A percentile compares a stretch with the other conserved stretches of the same genome.
Conservation (phyloP, 2,329 filamentous ascomycete genomes). For the Neonectria sp. region DNA sequence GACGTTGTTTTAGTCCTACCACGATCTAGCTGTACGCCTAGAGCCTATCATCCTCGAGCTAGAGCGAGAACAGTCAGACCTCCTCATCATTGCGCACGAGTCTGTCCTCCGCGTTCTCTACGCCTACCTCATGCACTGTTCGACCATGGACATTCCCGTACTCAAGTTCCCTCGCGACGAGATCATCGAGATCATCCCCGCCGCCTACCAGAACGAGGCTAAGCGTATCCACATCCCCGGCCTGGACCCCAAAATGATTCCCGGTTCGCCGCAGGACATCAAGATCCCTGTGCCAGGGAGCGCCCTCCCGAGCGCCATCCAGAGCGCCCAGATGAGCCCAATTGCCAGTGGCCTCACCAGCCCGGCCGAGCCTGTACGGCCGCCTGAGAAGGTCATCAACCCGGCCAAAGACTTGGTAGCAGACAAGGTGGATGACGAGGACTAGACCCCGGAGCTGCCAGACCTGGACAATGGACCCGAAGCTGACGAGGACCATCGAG, state of each 20-base stretch:
- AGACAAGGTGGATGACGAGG: conserved; percentile 68
- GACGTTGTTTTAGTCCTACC: conserved; percentile 80
- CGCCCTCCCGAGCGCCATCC: conserved; percentile 47
- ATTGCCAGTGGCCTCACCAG: conserved; percentile 64
- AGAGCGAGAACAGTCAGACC: conserved; percentile 95
- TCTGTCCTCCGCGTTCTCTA: conserved; percentile 97
- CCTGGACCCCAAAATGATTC: conserved; percentile 76
- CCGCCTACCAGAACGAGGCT: conserved; percentile 96
- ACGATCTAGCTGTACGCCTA: conserved; percentile 96
- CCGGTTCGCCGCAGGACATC: conserved; percentile 85
- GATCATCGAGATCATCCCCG: conserved; percentile 98
- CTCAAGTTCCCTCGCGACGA: conserved; percentile 96
- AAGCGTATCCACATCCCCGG: conserved; percentile 89
- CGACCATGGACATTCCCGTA: conserved; percentile 92
- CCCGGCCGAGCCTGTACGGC: conserved; percentile 60
- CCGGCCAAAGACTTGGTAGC: conserved; percentile 65
- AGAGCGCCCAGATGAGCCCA: conserved; percentile 61
- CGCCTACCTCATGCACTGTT: conserved; percentile 98
- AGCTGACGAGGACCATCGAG: conserved; percentile 1
- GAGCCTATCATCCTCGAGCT: conserved; percentile 98
- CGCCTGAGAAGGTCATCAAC: conserved; percentile 66
- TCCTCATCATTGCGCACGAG: conserved; percentile 98
- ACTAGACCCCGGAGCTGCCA: conserved; percentile 49
- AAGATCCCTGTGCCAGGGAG: conserved; percentile 78
- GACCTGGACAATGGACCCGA: background rate